phyloP scores from a whole-genome alignment of 1,284 basidiomycete genomes.

The Malassezia vespertilionis region DNA sequence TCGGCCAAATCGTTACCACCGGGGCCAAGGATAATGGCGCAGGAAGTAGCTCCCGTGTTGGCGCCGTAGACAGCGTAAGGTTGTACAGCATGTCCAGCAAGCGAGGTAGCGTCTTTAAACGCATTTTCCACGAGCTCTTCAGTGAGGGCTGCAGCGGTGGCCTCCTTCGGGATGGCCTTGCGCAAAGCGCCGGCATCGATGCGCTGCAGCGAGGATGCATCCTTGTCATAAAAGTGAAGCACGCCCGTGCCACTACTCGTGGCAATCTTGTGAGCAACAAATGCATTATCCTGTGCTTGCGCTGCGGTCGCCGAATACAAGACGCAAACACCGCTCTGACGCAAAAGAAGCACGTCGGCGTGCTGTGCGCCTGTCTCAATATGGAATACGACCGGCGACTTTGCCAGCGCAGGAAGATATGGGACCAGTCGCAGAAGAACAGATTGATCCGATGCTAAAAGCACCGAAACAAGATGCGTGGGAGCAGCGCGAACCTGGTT shows the following conservation, averaged over 20 bases:
- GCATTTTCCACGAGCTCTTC: slow-evolving; percentile 27
- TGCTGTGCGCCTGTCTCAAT: slow-evolving; percentile 51
- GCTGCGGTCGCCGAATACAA: slow-evolving; percentile 58
- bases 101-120: slow-evolving; percentile 30
- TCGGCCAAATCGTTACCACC: slow-evolving; percentile 48
- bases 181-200: slow-evolving; percentile 11
- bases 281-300: slow-evolving; percentile 62
- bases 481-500: not conserved
- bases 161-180: not conserved
- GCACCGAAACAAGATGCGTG: not conserved
- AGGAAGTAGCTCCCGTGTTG: slow-evolving; percentile 21
- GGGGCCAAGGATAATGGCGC: slow-evolving; percentile 38
- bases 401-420: slow-evolving; percentile 32
- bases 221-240: slow-evolving; percentile 64
- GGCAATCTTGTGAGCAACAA: slow-evolving; percentile 62
- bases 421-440: slow-evolving; percentile 28
- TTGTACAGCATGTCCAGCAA: slow-evolving; percentile 30
- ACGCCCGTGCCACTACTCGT: slow-evolving; percentile 57
- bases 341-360: slow-evolving; percentile 56
- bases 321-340: slow-evolving; percentile 56
- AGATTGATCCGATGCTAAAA: not conserved
- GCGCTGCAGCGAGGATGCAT: not conserved
- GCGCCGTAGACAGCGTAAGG: slow-evolving; percentile 33
- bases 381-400: slow-evolving; percentile 33
- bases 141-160: slow-evolving; percentile 1